Evolutionary conservation across 768 basidiomycete genomes (phyloP), one percentile per base, ranked within the genome.

Genomic region (Rhizopogon sp.): DNA sequence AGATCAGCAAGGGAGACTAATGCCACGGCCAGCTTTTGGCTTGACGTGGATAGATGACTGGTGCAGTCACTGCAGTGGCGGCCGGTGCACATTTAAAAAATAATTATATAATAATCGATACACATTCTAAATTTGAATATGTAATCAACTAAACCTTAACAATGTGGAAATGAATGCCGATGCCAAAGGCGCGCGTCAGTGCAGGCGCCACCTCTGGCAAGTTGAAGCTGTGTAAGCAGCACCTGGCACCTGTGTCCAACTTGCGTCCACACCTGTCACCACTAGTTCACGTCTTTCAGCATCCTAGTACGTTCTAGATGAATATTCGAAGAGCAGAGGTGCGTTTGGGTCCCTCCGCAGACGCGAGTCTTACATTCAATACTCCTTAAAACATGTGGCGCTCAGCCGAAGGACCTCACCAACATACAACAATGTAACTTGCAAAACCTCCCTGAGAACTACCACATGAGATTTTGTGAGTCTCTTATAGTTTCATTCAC

Each of bases 391-490:
- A 20, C 16, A 3, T 47, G 11, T 10, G 58, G 43, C 33, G 35
- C 47, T 37, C 62, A 80, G 79, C 55, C 76, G 42, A 75, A 69
- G 29, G 80, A 82, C 64, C 65, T 82, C 54, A 57, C 78, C 39
- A 73, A 72, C 16, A 76, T 82, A 70, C 74, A 79, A 59, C 69
- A 76, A 60, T 76, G 76, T 56, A 82, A 82, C 61, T 57, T 81
- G 25, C 67, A 74, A 60, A 80, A 79, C 62, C 65, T 82, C n/a
- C 79, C 79, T 0, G 80, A 81, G 55, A 76, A 77, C 64, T 78
- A 78, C 54, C 66, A 66, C 13, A 67, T 74, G 49, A 56, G 59
- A 45, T 66, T 59, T 45, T 71, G 67, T 73, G 56, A 50, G 66
- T 49, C 1, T 16, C 51, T 56, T 46, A 44, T 37, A 17, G 13